Base-by-base conservation (phyloP, 1,284 basidiomycete genomes). In the Marasmius fiardii region DNA sequence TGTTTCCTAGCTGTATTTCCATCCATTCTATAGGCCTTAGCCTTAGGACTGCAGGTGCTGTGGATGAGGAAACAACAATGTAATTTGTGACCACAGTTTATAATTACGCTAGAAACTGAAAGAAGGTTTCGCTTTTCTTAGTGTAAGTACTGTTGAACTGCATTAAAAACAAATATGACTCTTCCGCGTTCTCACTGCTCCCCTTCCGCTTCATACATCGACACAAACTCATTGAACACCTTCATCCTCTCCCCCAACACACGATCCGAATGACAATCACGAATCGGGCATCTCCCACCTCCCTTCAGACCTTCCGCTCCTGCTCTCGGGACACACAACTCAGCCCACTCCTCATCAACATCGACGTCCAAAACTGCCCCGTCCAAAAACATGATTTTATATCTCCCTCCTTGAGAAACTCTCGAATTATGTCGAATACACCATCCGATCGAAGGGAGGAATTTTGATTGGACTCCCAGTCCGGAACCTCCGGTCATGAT, bases 331-430 rank as follows among this genome's bases (percentile, higher is more conserved):
- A 37, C 62, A 64, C 18, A 60, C 67, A 39, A 73, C 57, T 74
- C 71, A 1, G 71, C 69, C 65, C 69, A 70, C 43, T 76, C 74
- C 55, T 77, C 71, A 51, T 75, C 74, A 1, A 73, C 69, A 54
- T 77, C 74, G 44, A 79, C 67, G 50, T 76, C 73, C 57, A 79
- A 61, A 21, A 68, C 61, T 26, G 67, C 66, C 1, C 77, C 77
- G 63, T 79, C 77, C n/a, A 74, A 54, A 53, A 78, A 79, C 75
- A 79, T 76, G 16, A 79, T 69, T 57, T 68, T 71, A 58, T 77
- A 78, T 24, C 68, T 61, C 10, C 73, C 71, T 10, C 68, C 73
- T 51, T 69, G 69, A 18, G 71, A 70, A 1, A 71, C 65, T n/a
- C 61, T 63, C 5, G 70, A 68, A 23, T 61, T 63, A 43, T 73